Conservation (phyloP, 768 basidiomycete genomes). For the Steccherinum ochraceum region DNA sequence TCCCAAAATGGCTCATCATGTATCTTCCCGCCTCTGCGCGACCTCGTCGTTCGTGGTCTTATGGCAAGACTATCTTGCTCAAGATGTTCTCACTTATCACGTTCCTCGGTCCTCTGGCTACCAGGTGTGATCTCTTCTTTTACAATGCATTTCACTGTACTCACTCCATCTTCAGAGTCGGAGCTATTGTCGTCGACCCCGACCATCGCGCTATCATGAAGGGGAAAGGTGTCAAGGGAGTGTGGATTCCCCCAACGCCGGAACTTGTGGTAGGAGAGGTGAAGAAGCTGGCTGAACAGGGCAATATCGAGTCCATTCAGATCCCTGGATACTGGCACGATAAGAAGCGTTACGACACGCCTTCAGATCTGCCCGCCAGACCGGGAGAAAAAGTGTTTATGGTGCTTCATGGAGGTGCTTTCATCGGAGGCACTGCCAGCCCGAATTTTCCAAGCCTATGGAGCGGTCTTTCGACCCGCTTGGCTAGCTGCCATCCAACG, state of each 20-base stretch:
- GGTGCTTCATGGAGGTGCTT: constrained; percentile 26
- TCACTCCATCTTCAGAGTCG: background rate
- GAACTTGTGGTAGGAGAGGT: constrained; percentile 7
- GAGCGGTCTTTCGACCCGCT: constrained; percentile 8
- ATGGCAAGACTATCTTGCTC: background rate
- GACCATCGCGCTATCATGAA: constrained; percentile 5
- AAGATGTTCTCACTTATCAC: background rate
- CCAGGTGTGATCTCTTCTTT: background rate
- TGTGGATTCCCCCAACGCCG: constrained; percentile 5
- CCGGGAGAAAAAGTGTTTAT: constrained; percentile 29
- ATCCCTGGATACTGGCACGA: constrained; percentile 16
- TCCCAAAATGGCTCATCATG: constrained; percentile 7
- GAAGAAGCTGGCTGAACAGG: background rate
- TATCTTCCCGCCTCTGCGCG: background rate
- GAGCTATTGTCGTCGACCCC: background rate
- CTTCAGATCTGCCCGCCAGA: constrained; percentile 16
- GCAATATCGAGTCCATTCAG: constrained; percentile 1
- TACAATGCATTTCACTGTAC: background rate
- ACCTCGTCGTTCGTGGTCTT: background rate
- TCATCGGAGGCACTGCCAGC: constrained; percentile 14
- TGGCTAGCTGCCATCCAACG: background rate
- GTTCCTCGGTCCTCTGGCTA: background rate
- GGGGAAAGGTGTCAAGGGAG: background rate
- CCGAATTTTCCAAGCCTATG: constrained; percentile 5
- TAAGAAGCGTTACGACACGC: constrained; percentile 7